A percentile compares a stretch with the other conserved stretches of the same genome.
Evolutionary conservation across 352 stramenopile species (phyloP).

Genomic region (Phytophthora sojae): DNA sequence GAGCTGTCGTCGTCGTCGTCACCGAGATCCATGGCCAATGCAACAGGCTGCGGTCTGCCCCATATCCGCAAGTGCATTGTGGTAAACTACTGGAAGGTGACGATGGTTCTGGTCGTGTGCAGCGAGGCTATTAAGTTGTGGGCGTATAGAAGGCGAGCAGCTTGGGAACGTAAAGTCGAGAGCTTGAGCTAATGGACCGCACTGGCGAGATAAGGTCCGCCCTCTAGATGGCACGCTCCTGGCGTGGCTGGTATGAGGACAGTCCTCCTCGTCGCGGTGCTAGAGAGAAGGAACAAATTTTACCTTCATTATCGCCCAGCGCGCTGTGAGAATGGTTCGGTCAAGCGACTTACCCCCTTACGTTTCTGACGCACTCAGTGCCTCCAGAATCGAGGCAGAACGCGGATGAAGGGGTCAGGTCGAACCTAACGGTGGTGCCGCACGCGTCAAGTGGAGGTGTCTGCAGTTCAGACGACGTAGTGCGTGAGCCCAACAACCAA

Average conservation of each 20-base stretch:
- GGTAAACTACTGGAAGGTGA: not conserved
- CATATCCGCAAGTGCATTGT: slow-evolving; percentile 2
- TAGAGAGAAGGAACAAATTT: slow-evolving; percentile 2
- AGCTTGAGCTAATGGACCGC: not conserved
- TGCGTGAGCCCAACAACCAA: not conserved
- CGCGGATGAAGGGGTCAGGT: not conserved
- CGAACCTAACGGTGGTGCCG: slow-evolving; percentile 1
- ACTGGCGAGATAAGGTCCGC: slow-evolving; percentile 3
- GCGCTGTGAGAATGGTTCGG: not conserved
- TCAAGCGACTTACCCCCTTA: not conserved
- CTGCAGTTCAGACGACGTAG: not conserved
- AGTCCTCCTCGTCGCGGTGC: not conserved
- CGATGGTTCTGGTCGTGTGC: not conserved
- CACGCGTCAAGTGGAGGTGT: not conserved
- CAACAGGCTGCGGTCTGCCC: slow-evolving; percentile 1
- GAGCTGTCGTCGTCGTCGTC: not conserved
- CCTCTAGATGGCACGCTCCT: slow-evolving; percentile 1
- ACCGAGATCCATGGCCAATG: not conserved
- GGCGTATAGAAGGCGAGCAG: not conserved
- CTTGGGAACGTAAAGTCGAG: not conserved
- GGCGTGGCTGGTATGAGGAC: slow-evolving; percentile 12
- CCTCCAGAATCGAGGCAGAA: slow-evolving; percentile 4
- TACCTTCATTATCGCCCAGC: not conserved
- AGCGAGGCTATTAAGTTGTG: not conserved
- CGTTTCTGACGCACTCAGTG: not conserved